Percentiles rank a stretch among this genome's conserved stretches.
Conservation (phyloP, 2,329 filamentous ascomycete genomes). For the Epichloe baconii region DNA sequence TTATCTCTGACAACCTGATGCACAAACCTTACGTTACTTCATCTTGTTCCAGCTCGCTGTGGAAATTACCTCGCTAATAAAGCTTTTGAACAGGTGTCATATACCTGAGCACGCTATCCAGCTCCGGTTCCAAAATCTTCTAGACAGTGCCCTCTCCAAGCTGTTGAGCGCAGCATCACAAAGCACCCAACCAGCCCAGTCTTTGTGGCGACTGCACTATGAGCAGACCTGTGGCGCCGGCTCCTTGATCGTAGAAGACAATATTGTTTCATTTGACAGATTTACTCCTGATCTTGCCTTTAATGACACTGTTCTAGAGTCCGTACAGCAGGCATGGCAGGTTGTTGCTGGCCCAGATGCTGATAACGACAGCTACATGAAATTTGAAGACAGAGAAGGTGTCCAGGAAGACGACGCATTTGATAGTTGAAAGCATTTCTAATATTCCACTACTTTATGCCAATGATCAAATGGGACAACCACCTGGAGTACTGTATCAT, state of each 20-base stretch:
- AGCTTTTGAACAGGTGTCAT: constrained; percentile 16
- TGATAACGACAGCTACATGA: constrained; percentile 49
- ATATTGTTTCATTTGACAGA: constrained; percentile 43
- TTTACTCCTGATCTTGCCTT: constrained; percentile 56
- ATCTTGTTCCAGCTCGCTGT: constrained; percentile 1
- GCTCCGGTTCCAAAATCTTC: constrained; percentile 20
- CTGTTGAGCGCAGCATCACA: constrained; percentile 23
- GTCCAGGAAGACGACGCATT: constrained; percentile 43
- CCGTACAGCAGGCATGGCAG: constrained; percentile 60
- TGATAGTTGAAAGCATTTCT: constrained; percentile 18
- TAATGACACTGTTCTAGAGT: constrained; percentile 53
- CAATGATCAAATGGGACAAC: not conserved
- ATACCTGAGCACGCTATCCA: constrained; percentile 25
- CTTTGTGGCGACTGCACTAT: constrained; percentile 42
- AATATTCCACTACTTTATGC: not conserved
- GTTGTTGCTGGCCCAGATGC: constrained; percentile 40
- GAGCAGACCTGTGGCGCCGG: constrained; percentile 30
- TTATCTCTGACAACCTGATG: constrained; percentile 84
- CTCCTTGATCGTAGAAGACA: constrained; percentile 21
- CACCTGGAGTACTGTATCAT: not conserved
- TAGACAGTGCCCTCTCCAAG: constrained; percentile 27
- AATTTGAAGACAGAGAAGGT: constrained; percentile 62
- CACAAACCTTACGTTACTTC: constrained; percentile 17
- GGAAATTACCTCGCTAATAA: constrained; percentile 18
- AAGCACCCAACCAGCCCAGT: constrained; percentile 15